Conservation (phyloP, 176 grass and related monocot species). For the Cocos nucifera region DNA sequence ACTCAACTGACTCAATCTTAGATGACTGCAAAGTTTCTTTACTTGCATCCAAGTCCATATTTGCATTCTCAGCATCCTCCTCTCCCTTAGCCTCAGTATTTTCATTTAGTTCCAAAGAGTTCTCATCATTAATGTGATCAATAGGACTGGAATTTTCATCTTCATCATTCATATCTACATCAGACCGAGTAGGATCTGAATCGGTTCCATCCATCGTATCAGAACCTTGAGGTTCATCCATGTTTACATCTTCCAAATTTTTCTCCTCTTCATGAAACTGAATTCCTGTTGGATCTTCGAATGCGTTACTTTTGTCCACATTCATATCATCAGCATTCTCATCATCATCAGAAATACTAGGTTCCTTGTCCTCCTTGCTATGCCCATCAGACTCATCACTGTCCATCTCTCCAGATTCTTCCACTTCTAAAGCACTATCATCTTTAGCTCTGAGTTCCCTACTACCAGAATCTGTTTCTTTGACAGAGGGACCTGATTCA, state of each 20-base stretch:
- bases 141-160: conserved; percentile 29
- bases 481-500: conserved; percentile 57
- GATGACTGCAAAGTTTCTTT: conserved; percentile 36
- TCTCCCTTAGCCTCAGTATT: conserved; percentile 23
- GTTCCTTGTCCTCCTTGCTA: conserved; percentile 43
- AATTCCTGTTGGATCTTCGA: conserved; percentile 61
- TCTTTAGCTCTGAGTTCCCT: conserved; percentile 88
- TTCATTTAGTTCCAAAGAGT: conserved; percentile 26
- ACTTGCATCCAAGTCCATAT: conserved; percentile 29
- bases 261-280: conserved; percentile 54
- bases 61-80: conserved; percentile 43
- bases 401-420: conserved; percentile 50
- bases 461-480: conserved; percentile 41
- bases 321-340: conserved; percentile 25
- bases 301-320: conserved; percentile 65
- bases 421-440: conserved; percentile 41
- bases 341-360: conserved; percentile 33
- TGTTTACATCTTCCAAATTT: conserved; percentile 39
- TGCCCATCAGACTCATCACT: conserved; percentile 33
- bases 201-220: conserved; percentile 29
- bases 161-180: conserved; percentile 35
- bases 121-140: conserved; percentile 43
- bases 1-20: conserved; percentile 34
- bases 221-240: conserved; percentile 37
- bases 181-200: conserved; percentile 25